Base-by-base conservation (phyloP, 2,329 filamentous ascomycete genomes). In the Colletotrichum sp. region DNA sequence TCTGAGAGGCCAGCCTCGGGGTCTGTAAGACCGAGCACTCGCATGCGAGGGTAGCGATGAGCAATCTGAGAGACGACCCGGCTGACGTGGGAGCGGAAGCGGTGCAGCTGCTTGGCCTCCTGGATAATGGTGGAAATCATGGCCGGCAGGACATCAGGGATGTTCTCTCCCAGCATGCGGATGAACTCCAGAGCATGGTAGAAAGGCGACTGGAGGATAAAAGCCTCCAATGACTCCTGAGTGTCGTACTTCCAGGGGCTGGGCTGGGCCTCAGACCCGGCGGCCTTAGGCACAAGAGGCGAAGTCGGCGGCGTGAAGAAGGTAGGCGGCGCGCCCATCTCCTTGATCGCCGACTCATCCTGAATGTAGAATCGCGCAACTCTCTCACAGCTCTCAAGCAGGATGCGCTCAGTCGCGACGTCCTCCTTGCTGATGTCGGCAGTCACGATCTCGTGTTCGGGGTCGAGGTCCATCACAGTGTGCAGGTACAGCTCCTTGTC, bases 381-480 rank as follows among this genome's bases (percentile, higher is more conserved):
- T 13, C 83, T 81, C 18, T 83, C 79, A 67, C 83, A 86, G 64
- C 80, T 84, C 78, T 87, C 84, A 6, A 81, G 66, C 1, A 87
- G 77, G 4, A 81, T 76, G 4, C 74, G 75, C 60, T 76, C 71
- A 21, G 79, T 81, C 3, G 77, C 69, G 0, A 24, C 60, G 12
- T 67, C 67, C 1, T 70, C 30, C 1, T 52, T 76, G 6, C 67
- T 26, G 16, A 72, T 13, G 3, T 78, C 67, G 3, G 74, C 63
- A 1, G 64, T 66, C 5, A 84, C 75, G 16, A 88, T 84, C 57
- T 84, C 82, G 36, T 86, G 81, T 14, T 85, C 85, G 0, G 87
- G 86, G 63, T 88, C 86, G 6, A 86, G 28, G n/a, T 86, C 83
- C 72, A 83, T 78, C 6, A 79, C 78, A 0, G 84, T 85, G 32